Base-by-base conservation (phyloP, 805 yeast species). In the Myxozyma neglecta region DNA sequence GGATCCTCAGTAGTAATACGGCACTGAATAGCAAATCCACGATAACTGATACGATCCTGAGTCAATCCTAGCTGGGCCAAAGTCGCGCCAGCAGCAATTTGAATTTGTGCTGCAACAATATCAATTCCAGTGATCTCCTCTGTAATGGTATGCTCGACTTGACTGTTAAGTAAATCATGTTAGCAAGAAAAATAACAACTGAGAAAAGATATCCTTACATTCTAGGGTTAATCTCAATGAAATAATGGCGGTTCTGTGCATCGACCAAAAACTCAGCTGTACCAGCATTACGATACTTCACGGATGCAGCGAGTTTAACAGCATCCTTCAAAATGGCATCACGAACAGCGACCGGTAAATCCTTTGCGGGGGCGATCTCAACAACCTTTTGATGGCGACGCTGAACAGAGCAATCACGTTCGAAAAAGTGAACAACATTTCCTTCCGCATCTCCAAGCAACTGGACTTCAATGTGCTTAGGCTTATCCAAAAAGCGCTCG, bases 1-100 rank as follows among this genome's bases (percentile, higher is more conserved):
- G 99, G 98, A 75, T 93, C 99, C 78, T 94, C 99, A 56, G 99
- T 93, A 61, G 98, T 93, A 80, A 94, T 94, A 82, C 99, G 91
- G 81, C 99, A 93, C 81, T 94, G 99, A 70, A 94, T 94, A 43
- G 99, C 98, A 74, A 92, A 93, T 18, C 99, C 99, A 73, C 98
- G 85, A 53, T 96, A 87, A 60, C 97, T 89, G 78, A 94, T 90
- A 74, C 88, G 88, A 77, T 93, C 97, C 79, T 94, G 99, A 69
- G 92, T 80, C 65, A 94, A 81, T 20, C 98, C 98, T 70, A 94
- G 81, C 74, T 94, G 96, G 70, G 85, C 87, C 70, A 94, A 82
- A 2, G 96, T 83, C 36, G 99, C 99, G 72, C 99, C 99, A 1
- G 98, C 98, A 51, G 98, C 97, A 72, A 93, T 90, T 81, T 93